These are phyloP conservation scores for Parsonsia alboflavescens DNA, from an alignment of 257 asterid genomes.

Conservation along the genomic window DNA sequence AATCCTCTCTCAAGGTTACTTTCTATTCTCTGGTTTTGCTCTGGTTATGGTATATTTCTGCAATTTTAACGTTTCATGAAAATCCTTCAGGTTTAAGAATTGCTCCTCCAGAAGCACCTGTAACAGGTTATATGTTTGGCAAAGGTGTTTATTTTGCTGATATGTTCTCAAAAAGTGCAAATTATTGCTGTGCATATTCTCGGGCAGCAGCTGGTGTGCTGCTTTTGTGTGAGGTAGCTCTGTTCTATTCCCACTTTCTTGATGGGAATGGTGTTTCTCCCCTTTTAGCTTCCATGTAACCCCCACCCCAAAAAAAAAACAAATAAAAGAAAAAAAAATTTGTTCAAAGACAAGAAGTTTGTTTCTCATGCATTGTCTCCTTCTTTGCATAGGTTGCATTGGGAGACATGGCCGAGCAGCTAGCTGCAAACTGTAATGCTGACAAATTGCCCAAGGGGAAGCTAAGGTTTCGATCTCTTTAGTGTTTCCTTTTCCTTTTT, in stretches of 20 bases:
- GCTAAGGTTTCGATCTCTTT: slow-evolving; percentile 53
- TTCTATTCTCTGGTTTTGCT: slow-evolving; percentile 1
- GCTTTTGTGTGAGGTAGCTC: slow-evolving; percentile 74
- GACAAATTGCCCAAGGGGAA: slow-evolving; percentile 78
- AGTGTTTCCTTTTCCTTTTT: not conserved
- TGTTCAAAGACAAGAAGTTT: no score
- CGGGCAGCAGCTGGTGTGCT: slow-evolving; percentile 56
- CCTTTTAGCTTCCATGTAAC: no score
- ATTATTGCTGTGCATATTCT: slow-evolving; percentile 56
- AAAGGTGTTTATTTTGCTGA: slow-evolving; percentile 98
- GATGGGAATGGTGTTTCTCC: no score
- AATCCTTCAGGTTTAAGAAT: slow-evolving; percentile 68
- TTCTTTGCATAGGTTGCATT: slow-evolving; percentile 69
- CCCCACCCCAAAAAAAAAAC: no score
- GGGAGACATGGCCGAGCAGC: slow-evolving; percentile 90
- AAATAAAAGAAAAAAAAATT: no score
- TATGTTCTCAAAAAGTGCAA: slow-evolving; percentile 98
- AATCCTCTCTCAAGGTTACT: slow-evolving; percentile 83
- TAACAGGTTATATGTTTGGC: slow-evolving; percentile 93
- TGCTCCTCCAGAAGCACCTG: slow-evolving; percentile 99
- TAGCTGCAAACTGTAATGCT: slow-evolving; percentile 48
- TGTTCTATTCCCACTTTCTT: no score
- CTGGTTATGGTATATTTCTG: not conserved
- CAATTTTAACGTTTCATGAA: slow-evolving; percentile 14
- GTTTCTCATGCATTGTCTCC: not conserved